Conservation (phyloP, 2,329 filamentous ascomycete genomes). For the Fusarium napiforme region DNA sequence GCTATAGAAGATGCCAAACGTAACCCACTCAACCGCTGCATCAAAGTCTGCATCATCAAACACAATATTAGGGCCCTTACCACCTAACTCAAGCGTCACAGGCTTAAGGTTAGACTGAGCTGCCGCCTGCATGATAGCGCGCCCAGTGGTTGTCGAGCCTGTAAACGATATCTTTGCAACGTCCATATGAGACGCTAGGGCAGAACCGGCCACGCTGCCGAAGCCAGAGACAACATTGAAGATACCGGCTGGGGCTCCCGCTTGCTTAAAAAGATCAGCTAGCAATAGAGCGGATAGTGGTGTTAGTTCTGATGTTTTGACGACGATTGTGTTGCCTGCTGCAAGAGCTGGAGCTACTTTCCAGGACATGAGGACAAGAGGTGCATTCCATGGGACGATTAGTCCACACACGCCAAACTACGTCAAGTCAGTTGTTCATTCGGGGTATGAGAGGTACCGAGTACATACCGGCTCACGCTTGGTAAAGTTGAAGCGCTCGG, state of each 20-base stretch:
- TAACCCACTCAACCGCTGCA: background rate
- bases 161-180: background rate
- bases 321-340: background rate
- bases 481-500: background rate
- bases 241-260: background rate
- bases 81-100: background rate
- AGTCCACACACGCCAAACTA: background rate
- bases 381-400: background rate
- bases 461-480: background rate
- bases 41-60: background rate
- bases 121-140: background rate
- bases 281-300: background rate
- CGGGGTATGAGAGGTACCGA: fast-evolving
- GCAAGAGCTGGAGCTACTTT: background rate
- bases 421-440: background rate
- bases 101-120: background rate
- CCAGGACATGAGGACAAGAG: background rate
- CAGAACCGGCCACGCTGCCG: fast-evolving
- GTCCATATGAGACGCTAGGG: background rate
- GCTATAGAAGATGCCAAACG: background rate
- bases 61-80: background rate
- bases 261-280: background rate
- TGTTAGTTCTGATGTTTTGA: fast-evolving
- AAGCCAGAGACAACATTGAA: background rate
- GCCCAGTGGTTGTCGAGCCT: background rate